Evolutionary conservation across 1,284 basidiomycete species (phyloP), one percentile per base, ranked within the genome.

Genomic region (Trichosporon sp.): DNA sequence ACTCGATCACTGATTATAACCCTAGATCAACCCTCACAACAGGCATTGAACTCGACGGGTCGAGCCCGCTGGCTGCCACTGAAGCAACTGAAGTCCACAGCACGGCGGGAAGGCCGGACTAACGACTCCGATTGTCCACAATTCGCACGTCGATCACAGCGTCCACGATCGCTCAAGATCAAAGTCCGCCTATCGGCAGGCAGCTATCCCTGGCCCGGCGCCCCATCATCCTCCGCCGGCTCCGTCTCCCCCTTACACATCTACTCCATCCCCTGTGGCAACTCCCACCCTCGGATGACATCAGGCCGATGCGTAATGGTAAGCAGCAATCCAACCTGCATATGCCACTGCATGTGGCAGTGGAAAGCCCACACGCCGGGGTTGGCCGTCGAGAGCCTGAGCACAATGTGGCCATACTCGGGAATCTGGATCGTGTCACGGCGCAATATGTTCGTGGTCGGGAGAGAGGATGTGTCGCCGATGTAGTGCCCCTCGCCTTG

Each of bases 311-410:
- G 36, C 7, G 64, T 67, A 4, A 71, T 5, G 5, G 57, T 61
- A 44, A 69, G 16, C 11, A 68, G 54, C 25, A 69, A 33, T 9
- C 65, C 65, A 25, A 61, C 56, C 58, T 61, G 58, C 69, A 71
- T 68, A 52, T 71, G 70, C 70, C 70, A 73, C 7, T 62, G 62
- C 27, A 73, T 73, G 62, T 73, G 71, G 65, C 71, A 73, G 64
- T 73, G 71, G 29, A 71, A 61, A 14, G 69, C 67, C 69, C 69
- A 70, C 16, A 73, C 68, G 33, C 70, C 71, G 11, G 69, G 65
- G 61, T 71, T 70, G 57, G 67, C 66, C 13, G 70, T 70, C 14
- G 21, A 54, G 52, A 71, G 59, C 37, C 71, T 63, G 46, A 81
- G 57, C 11, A 69, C 70, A 6, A 63, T 60, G 59, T 65, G 64